Base-by-base conservation (phyloP, 345 rosid genomes). In the Barbarea vulgaris region DNA sequence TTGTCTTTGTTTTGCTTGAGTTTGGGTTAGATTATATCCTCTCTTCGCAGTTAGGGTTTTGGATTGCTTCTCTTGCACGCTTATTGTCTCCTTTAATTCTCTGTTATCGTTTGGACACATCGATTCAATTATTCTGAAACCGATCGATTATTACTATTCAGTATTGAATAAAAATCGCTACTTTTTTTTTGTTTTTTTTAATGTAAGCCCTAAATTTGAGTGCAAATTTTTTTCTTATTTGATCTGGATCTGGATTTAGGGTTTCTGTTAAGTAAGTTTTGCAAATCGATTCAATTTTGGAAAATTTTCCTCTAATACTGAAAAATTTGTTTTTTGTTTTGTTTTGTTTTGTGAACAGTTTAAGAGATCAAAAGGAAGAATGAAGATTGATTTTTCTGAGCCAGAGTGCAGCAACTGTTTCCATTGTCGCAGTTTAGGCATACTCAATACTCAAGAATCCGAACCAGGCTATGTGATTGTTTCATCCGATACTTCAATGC, bases 301-400 rank as follows among this genome's bases (percentile, higher is more conserved):
- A 44, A 30, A 14, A 0, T 30, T 14, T 18, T 56, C 19, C 3
- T 13, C 47, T 13, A 50, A 47, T 9, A 7, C 33, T 8, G 41
- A 2, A 21, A n/a, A 30, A 15, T 1, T 17, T 73, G 34, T 39
- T 39, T 13, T 27, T 59, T 60, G 18, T 48, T 11, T 0, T 2
- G 41, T 25, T 25, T 25, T 2, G 2, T 11, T 4, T 41, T 22
- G 24, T 54, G 15, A 54, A 28, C 57, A 73, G 64, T 12, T 73
- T 64, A 7, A 54, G 52, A 50, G 46, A 64, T 21, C 42, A 14
- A 21, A 44, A 22, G n/a, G 48, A 55, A 74, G 37, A 12, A 74
- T 74, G 78, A 65, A 11, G 50, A 12, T 65, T 47, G 59, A 48
- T 56, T 48, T 55, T 13, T 65, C 72, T 24, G 78, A 74, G 72